Conservation (phyloP, 2,329 filamentous ascomycete genomes). For the Diplodia scrobiculata region DNA sequence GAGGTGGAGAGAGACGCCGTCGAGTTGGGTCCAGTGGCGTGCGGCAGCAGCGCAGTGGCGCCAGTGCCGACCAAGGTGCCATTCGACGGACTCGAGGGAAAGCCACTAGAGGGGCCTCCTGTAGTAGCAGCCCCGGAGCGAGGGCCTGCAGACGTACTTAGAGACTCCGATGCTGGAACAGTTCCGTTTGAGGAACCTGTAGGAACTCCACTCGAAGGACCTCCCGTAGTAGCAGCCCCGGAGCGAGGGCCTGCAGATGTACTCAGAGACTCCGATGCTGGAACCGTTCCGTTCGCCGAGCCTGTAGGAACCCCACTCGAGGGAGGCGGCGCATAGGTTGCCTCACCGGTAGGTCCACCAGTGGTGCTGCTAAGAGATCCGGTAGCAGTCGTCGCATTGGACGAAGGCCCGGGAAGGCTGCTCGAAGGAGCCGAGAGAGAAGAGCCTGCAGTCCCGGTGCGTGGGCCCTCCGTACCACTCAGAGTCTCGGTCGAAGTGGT, state of each 20-base stretch:
- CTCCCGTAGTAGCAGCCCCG: not conserved
- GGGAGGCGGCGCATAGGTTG: not conserved
- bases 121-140: too few relatives aligned
- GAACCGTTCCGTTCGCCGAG: not conserved
- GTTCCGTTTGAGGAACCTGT: not conserved
- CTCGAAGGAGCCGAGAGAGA: not conserved
- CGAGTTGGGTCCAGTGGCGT: not conserved
- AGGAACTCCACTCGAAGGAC: not conserved
- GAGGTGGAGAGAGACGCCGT: conserved; percentile 1
- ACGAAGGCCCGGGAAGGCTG: not conserved
- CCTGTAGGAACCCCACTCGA: not conserved
- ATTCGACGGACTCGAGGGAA: not conserved
- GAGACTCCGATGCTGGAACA: too few relatives aligned
- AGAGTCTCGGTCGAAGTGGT: not conserved
- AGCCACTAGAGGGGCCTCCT: too few relatives aligned
- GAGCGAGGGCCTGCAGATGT: not conserved
- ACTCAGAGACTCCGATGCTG: not conserved
- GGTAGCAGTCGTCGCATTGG: not conserved
- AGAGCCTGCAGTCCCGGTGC: not conserved
- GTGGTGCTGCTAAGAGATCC: not conserved
- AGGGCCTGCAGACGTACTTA: too few relatives aligned
- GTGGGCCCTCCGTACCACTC: not conserved
- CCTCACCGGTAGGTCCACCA: not conserved
- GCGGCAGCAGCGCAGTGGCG: not conserved
- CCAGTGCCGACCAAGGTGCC: not conserved